These are phyloP conservation scores for Hsuehochloa calcarea DNA, from an alignment of 176 grass and related monocot species.

Conservation along the genomic window DNA sequence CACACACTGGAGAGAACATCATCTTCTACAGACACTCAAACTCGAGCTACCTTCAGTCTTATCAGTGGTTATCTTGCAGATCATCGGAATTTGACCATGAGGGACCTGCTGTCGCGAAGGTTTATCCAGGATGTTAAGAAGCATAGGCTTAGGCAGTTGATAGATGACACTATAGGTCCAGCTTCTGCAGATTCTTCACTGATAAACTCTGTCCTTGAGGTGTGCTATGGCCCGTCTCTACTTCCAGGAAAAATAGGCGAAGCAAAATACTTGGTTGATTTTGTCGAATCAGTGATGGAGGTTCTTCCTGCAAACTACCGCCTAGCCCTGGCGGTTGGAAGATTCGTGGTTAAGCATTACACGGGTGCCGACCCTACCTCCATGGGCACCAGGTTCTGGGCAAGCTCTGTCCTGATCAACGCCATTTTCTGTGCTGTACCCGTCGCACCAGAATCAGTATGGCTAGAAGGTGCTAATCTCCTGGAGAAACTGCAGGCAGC, in stretches of 20 bases:
- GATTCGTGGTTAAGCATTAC: slow-evolving; percentile 39
- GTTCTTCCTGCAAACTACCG: slow-evolving; percentile 78
- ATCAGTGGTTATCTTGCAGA: slow-evolving; percentile 63
- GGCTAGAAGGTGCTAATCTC: slow-evolving; percentile 62
- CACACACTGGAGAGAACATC: slow-evolving; percentile 45
- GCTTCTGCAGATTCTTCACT: slow-evolving; percentile 53
- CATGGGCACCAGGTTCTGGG: slow-evolving; percentile 67
- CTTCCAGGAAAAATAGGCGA: slow-evolving; percentile 45
- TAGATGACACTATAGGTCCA: slow-evolving; percentile 76
- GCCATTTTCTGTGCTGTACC: slow-evolving; percentile 75
- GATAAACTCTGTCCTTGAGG: slow-evolving; percentile 79
- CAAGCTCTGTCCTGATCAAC: slow-evolving; percentile 67
- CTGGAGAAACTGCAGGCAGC: slow-evolving; percentile 54
- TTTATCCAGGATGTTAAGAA: slow-evolving; percentile 79
- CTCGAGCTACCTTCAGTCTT: slow-evolving; percentile 46
- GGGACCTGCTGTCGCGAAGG: slow-evolving; percentile 65
- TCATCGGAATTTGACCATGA: slow-evolving; percentile 30
- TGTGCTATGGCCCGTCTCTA: slow-evolving; percentile 63
- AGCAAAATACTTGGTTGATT: slow-evolving; percentile 69
- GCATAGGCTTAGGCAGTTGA: slow-evolving; percentile 61
- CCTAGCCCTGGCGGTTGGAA: slow-evolving; percentile 69
- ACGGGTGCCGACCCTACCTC: slow-evolving; percentile 36
- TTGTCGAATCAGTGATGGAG: slow-evolving; percentile 78
- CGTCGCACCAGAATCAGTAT: slow-evolving; percentile 74
- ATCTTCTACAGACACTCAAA: slow-evolving; percentile 30